These are phyloP conservation scores for Drosera capensis DNA, from an alignment of 148 eudicot species.

Conservation along the genomic window DNA sequence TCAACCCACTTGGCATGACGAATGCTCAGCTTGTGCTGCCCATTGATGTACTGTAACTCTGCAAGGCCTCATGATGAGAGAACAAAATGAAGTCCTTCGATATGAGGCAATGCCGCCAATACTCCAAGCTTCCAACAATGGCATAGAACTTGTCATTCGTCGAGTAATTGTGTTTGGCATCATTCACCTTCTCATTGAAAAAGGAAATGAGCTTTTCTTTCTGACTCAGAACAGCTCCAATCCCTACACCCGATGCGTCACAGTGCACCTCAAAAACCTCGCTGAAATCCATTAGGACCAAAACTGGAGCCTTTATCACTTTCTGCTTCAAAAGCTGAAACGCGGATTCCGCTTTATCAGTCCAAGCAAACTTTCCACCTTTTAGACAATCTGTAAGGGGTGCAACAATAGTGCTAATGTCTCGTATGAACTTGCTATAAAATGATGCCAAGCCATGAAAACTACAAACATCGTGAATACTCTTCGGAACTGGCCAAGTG, in stretches of 20 bases:
- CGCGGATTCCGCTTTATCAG: neutral
- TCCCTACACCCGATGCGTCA: neutral
- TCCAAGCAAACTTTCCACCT: neutral
- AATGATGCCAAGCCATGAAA: neutral
- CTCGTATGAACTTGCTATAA: neutral
- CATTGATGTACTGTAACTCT: neutral
- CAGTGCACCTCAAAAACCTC: neutral
- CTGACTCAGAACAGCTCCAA: neutral
- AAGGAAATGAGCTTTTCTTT: neutral
- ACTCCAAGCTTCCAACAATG: neutral
- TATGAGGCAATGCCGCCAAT: neutral
- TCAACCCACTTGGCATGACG: neutral
- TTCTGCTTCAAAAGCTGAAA: neutral
- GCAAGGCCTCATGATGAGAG: neutral
- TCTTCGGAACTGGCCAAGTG: neutral
- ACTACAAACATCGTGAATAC: neutral
- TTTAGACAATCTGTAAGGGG: neutral
- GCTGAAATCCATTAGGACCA: neutral
- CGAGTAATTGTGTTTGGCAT: neutral
- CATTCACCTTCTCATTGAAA: conserved; percentile 5
- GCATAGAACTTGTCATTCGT: conserved; percentile 3
- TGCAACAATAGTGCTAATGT: neutral
- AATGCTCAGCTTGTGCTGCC: neutral
- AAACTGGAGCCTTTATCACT: neutral
- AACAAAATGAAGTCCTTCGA: neutral